Percentiles rank a stretch among this genome's conserved stretches.
Conservation (phyloP, 2,329 filamentous ascomycete species). For the Fusarium robinianum region DNA sequence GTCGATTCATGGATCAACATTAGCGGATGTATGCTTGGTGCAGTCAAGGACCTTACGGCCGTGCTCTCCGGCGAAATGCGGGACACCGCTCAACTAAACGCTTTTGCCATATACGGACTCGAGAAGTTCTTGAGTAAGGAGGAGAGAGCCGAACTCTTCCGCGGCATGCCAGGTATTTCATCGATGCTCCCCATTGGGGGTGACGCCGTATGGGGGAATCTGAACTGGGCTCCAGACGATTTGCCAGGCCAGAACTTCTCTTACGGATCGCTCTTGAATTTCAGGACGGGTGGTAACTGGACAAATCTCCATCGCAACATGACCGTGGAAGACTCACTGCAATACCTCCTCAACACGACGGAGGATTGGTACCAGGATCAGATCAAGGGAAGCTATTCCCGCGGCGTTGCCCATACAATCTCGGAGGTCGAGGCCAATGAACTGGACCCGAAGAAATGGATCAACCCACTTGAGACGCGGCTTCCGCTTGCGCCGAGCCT, state of each 20-base stretch:
- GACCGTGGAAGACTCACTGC: constrained; percentile 76
- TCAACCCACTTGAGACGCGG: constrained; percentile 89
- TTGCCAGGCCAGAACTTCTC: constrained; percentile 70
- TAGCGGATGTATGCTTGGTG: constrained; percentile 95
- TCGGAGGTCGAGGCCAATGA: constrained; percentile 83
- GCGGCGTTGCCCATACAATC: constrained; percentile 80
- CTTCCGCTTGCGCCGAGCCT: constrained; percentile 85
- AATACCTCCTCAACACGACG: constrained; percentile 76
- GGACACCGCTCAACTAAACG: constrained; percentile 93
- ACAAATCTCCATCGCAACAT: constrained; percentile 73
- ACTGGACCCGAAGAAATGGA: constrained; percentile 79
- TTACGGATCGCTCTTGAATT: constrained; percentile 84
- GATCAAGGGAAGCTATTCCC: constrained; percentile 77
- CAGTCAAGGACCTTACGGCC: constrained; percentile 86
- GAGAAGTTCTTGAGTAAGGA: constrained; percentile 93
- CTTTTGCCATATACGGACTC: constrained; percentile 94
- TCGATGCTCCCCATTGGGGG: constrained; percentile 97
- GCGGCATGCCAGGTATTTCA: constrained; percentile 94
- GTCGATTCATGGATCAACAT: constrained; percentile 98
- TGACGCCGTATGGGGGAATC: constrained; percentile 91
- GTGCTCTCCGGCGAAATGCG: constrained; percentile 97
- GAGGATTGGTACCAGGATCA: constrained; percentile 85
- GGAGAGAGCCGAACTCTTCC: constrained; percentile 90
- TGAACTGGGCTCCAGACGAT: constrained; percentile 88
- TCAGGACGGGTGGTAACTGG: constrained; percentile 68